phyloP scores from a whole-genome alignment of 2,329 filamentous ascomycete genomes.

The Epichloe elymi region DNA sequence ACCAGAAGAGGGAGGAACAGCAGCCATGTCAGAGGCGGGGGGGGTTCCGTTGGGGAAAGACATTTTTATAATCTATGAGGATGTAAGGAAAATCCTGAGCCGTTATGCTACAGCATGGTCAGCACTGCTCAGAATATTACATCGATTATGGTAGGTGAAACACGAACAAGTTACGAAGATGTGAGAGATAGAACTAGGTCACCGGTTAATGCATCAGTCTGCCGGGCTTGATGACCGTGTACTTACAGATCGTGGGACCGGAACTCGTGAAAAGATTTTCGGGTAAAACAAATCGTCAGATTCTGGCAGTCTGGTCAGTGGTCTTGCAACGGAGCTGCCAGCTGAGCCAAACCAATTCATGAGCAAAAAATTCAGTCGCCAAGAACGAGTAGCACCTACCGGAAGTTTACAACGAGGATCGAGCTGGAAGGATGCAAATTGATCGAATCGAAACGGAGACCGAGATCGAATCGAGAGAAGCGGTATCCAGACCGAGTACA shows the following conservation, averaged over 20 bases:
- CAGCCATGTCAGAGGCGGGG: conserved; percentile 24
- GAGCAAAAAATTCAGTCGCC: neutral
- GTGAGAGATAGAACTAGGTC: conserved; percentile 1
- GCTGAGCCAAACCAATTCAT: neutral
- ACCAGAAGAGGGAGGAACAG: conserved; percentile 20
- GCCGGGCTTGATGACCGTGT: neutral
- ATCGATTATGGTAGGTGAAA: neutral
- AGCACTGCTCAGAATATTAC: neutral
- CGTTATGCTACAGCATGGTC: neutral
- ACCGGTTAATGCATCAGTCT: neutral
- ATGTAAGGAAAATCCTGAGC: neutral
- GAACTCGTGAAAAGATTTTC: conserved; percentile 11
- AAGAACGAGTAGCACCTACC: conserved; percentile 6
- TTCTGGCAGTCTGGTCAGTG: conserved; percentile 7
- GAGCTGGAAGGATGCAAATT: conserved; percentile 16
- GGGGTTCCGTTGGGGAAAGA: conserved; percentile 26
- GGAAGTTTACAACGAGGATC: conserved; percentile 2
- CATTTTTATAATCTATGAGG: conserved; percentile 15
- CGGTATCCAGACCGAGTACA: conserved; percentile 23
- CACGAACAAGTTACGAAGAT: conserved; percentile 2
- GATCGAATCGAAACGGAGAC: conserved; percentile 17
- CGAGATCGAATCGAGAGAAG: conserved; percentile 22
- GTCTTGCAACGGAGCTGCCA: neutral
- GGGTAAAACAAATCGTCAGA: conserved; percentile 14
- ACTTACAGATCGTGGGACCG: conserved; percentile 3